phyloP scores from a whole-genome alignment of 768 basidiomycete genomes.

The Russula sp. region DNA sequence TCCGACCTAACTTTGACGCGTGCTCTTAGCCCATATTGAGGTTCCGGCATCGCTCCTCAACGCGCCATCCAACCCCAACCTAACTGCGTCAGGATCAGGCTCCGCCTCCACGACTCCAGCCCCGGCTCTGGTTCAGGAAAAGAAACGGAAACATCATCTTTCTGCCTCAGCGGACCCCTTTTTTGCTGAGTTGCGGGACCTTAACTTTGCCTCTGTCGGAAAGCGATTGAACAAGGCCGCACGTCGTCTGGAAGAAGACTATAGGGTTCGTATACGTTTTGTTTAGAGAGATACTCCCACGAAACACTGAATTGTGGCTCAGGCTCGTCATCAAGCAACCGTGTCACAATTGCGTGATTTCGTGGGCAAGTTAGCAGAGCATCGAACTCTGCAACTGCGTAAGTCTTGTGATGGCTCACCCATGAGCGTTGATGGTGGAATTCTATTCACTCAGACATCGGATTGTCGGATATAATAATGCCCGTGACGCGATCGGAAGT shows the following conservation, averaged over 20 bases:
- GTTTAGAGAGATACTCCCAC: neutral
- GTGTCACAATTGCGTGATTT: conserved; percentile 90
- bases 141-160: conserved; percentile 85
- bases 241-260: conserved; percentile 82
- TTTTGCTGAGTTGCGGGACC: conserved; percentile 76
- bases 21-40: conserved; percentile 62
- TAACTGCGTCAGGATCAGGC: conserved; percentile 34
- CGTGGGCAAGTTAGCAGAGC: conserved; percentile 89
- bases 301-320: conserved; percentile 9
- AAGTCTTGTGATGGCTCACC: conserved; percentile 32
- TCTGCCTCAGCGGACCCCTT: conserved; percentile 74
- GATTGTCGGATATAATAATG: conserved; percentile 86
- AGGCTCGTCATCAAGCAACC: conserved; percentile 84
- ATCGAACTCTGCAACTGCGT: conserved; percentile 87
- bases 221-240: conserved; percentile 76
- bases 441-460: conserved; percentile 60
- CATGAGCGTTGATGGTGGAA: neutral
- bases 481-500: conserved; percentile 77
- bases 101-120: conserved; percentile 40
- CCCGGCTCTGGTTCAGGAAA: conserved; percentile 59
- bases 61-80: conserved; percentile 42
- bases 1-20: neutral
- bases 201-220: conserved; percentile 90
- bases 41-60: conserved; percentile 65
- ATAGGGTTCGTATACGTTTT: conserved; percentile 52